Evolutionary conservation across 306 rosid genomes (phyloP), one percentile per base, ranked within the genome.

Genomic region (Prunus mume): DNA sequence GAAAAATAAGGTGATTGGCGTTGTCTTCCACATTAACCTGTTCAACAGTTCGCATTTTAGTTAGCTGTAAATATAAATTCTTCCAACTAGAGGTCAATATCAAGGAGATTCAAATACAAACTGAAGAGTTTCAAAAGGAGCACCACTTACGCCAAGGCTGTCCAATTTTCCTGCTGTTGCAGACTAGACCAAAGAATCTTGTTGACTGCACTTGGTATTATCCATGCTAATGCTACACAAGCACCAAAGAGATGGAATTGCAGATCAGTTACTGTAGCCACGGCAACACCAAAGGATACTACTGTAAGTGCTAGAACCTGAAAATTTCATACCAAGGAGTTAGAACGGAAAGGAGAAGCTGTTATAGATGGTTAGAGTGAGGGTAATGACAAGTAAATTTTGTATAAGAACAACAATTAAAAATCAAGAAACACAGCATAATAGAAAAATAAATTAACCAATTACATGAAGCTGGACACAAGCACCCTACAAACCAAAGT

Each of bases 21-120:
- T 93, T 71, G 93, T 93, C 83, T 93, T 91, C 96, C 98, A 93
- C 98, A 91, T 93, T 81, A 93, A 86, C 86, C 96, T 93, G 84
- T 82, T 71, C 56, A 52, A 74, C 3, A n/a, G 74, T 67, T 81
- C 15, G 66, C 83, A 80, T 60, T 72, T 73, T 58, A 41, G 73
- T 67, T 45, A 61, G 58, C 77, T 14, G 52, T 56, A 76, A 63
- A 64, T 14, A 65, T 34, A 76, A 17, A 72, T 49, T 12, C 61
- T 17, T 14, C 2, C 10, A 0, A 47, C 70, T 46, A 28, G 47
- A 47, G 64, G 75, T 72, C 67, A 66, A 68, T 43, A 41, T 41
- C 32, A 52, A 76, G 56, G 60, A 43, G 12, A 57, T 24, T 50
- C 65, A 52, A 5, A 19, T 18, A 30, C 47, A 43, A 54, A 45